Conservation (phyloP, 2,329 filamentous ascomycete species). For the Ceratocystis huliohia region DNA sequence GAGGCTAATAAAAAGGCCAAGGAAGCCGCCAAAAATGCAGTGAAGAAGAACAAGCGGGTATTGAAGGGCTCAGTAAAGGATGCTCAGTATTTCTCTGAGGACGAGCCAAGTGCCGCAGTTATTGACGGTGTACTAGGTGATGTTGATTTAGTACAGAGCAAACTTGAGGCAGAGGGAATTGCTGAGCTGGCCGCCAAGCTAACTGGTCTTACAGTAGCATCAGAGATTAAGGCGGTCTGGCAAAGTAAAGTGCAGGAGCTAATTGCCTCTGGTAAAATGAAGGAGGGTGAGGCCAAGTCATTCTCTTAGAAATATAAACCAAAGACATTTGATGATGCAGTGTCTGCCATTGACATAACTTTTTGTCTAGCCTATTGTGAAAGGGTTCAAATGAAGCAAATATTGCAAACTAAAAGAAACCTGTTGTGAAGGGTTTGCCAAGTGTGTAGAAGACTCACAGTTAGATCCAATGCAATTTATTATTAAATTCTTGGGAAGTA, state of each 20-base stretch:
- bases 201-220: slow-evolving; percentile 61
- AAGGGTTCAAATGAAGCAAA: too few relatives aligned
- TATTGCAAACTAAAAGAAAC: too few relatives aligned
- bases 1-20: slow-evolving; percentile 89
- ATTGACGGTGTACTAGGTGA: slow-evolving; percentile 76
- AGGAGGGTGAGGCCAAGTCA: slow-evolving; percentile 67
- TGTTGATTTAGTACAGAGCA: slow-evolving; percentile 73
- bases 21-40: slow-evolving; percentile 94
- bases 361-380: too few relatives aligned
- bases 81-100: slow-evolving; percentile 81
- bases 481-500: too few relatives aligned
- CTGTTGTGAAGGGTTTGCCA: too few relatives aligned
- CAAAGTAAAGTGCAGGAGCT: slow-evolving; percentile 64
- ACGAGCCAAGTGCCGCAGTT: slow-evolving; percentile 58
- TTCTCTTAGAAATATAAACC: slow-evolving; percentile 30
- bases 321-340: neutral
- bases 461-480: too few relatives aligned
- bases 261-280: slow-evolving; percentile 69
- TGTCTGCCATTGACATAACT: too few relatives aligned
- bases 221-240: slow-evolving; percentile 79
- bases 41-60: slow-evolving; percentile 99
- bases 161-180: slow-evolving; percentile 84
- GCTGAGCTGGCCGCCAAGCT: slow-evolving; percentile 72
- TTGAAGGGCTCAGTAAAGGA: slow-evolving; percentile 91
- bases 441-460: too few relatives aligned